phyloP scores from a whole-genome alignment of 1,284 basidiomycete genomes.

The Ganoderma resinaceum region DNA sequence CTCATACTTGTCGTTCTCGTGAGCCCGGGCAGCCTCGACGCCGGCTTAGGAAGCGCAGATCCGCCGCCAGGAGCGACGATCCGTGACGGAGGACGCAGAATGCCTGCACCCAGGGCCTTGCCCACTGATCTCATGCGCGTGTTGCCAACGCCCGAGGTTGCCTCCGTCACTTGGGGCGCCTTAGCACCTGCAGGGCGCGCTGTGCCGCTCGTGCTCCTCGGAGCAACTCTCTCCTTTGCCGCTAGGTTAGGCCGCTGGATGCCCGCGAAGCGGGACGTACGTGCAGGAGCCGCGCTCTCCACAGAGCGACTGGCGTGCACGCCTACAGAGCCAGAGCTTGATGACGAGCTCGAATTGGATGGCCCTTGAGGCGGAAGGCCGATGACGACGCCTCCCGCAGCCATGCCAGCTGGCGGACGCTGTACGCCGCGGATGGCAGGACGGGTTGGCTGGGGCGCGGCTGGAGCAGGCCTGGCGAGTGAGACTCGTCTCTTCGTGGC shows the following conservation, averaged over 20 bases:
- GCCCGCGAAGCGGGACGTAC: constrained; percentile 28
- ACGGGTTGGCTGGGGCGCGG: constrained; percentile 15
- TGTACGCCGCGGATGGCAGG: constrained; percentile 28
- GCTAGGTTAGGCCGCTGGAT: constrained; percentile 32
- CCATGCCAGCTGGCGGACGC: constrained; percentile 28
- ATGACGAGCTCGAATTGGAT: constrained; percentile 24
- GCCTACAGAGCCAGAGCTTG: constrained; percentile 24
- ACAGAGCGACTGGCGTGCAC: background rate
- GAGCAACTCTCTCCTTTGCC: constrained; percentile 19
- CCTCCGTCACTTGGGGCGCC: constrained; percentile 6
- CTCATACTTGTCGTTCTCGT: constrained; percentile 20
- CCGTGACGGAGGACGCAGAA: constrained; percentile 25
- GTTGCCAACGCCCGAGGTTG: constrained; percentile 3
- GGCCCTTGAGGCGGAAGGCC: constrained; percentile 23
- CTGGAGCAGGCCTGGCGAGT: constrained; percentile 6
- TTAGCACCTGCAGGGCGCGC: constrained; percentile 3
- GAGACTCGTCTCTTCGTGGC: constrained; percentile 18
- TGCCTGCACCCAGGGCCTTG: constrained; percentile 13
- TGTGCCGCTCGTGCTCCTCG: constrained; percentile 8
- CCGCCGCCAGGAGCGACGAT: constrained; percentile 15
- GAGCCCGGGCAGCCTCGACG: constrained; percentile 31
- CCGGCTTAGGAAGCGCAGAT: constrained; percentile 31
- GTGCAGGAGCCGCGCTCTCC: background rate
- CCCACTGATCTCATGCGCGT: constrained; percentile 13
- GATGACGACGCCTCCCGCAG: constrained; percentile 22